Percentiles rank a stretch among this genome's conserved stretches.
Evolutionary conservation across 768 basidiomycete species (phyloP).

Genomic region (Tephrocybe rancida): DNA sequence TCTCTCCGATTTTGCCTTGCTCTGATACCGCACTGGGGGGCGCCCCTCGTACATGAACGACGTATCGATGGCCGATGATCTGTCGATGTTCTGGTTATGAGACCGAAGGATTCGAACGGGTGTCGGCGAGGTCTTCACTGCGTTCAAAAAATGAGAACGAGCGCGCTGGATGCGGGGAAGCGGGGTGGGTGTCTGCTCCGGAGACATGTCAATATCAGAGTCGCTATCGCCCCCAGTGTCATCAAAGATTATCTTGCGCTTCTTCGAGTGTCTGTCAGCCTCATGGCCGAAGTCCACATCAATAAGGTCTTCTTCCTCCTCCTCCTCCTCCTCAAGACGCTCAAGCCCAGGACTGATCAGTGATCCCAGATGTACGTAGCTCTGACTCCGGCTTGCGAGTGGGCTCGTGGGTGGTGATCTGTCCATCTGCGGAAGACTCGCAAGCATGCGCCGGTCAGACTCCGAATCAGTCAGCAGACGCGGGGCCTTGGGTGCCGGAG

Average conservation of each 20-base stretch:
- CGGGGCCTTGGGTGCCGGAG: slow-evolving; percentile 38
- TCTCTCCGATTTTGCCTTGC: not conserved
- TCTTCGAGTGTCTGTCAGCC: slow-evolving; percentile 24
- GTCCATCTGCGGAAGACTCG: slow-evolving; percentile 14
- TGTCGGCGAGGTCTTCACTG: slow-evolving; percentile 10
- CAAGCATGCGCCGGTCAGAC: slow-evolving; percentile 6
- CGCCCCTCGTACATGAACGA: slow-evolving; percentile 13
- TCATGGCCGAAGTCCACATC: slow-evolving; percentile 1
- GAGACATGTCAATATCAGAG: slow-evolving; percentile 14
- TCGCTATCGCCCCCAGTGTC: slow-evolving; percentile 15
- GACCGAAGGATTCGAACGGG: slow-evolving; percentile 19
- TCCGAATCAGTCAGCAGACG: slow-evolving; percentile 17
- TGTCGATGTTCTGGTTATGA: slow-evolving; percentile 13
- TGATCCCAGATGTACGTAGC: slow-evolving; percentile 14
- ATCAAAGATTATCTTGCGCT: slow-evolving; percentile 22
- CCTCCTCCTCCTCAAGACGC: slow-evolving; percentile 32
- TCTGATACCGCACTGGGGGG: slow-evolving; percentile 5
- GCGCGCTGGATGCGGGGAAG: slow-evolving; percentile 2
- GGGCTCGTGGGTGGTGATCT: slow-evolving; percentile 39
- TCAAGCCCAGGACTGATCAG: slow-evolving; percentile 28
- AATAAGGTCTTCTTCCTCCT: slow-evolving; percentile 14
- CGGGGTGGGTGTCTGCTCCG: slow-evolving; percentile 20
- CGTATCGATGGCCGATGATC: slow-evolving; percentile 11
- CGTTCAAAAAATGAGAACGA: not conserved
- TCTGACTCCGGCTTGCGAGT: slow-evolving; percentile 29